A percentile compares a stretch with the other conserved stretches of the same genome.
These are phyloP conservation scores for Aureobasidium sp. DNA, from an alignment of 2,329 filamentous ascomycete genomes.

Conservation along the genomic window DNA sequence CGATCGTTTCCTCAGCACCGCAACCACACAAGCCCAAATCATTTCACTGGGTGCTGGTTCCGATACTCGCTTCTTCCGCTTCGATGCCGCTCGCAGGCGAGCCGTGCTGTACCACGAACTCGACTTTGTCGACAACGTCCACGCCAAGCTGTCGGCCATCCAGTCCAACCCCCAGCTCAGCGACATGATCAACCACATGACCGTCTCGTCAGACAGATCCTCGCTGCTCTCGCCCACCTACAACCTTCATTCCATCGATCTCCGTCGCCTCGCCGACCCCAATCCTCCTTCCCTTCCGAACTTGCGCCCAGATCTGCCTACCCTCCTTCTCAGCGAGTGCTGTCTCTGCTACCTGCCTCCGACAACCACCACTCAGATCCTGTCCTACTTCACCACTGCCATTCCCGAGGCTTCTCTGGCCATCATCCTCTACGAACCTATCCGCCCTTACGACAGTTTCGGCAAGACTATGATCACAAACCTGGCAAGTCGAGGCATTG, in stretches of 20 bases:
- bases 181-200: slow-evolving; percentile 23
- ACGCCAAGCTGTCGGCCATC: slow-evolving; percentile 52
- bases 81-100: slow-evolving; percentile 47
- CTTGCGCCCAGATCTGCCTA: slow-evolving; percentile 58
- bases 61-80: slow-evolving; percentile 78
- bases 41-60: slow-evolving; percentile 90
- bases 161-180: slow-evolving; percentile 27
- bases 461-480: slow-evolving; percentile 90
- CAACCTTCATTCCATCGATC: slow-evolving; percentile 55
- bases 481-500: slow-evolving; percentile 71
- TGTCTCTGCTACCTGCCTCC: slow-evolving; percentile 83
- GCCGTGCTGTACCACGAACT: slow-evolving; percentile 78
- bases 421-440: slow-evolving; percentile 81
- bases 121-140: slow-evolving; percentile 73
- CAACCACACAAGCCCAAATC: slow-evolving; percentile 57
- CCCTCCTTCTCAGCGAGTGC: slow-evolving; percentile 86
- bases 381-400: slow-evolving; percentile 40
- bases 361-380: slow-evolving; percentile 54
- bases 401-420: slow-evolving; percentile 43
- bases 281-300: slow-evolving; percentile 30
- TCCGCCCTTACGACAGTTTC: slow-evolving; percentile 76
- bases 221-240: slow-evolving; percentile 46
- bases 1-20: slow-evolving; percentile 56
- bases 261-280: slow-evolving; percentile 50
- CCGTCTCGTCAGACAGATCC: slow-evolving; percentile 34